Percentiles rank a stretch among this genome's conserved stretches.
These are phyloP conservation scores for Powellomyces hirtus DNA, from an alignment of 192 early-diverging fungal species.

Conservation along the genomic window DNA sequence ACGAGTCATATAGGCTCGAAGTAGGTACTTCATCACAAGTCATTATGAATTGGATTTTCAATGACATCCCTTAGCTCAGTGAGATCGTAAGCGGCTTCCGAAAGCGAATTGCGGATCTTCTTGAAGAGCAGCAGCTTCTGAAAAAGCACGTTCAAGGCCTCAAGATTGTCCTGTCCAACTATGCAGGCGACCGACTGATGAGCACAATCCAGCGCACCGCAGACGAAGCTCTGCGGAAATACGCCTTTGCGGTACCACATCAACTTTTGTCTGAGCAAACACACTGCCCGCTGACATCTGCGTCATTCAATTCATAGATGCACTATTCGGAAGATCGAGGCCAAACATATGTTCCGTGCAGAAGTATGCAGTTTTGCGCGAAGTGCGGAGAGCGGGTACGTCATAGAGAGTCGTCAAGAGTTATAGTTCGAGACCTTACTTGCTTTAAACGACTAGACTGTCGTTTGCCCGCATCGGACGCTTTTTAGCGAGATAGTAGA, in stretches of 20 bases:
- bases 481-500: slow-evolving; percentile 18
- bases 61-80: slow-evolving; percentile 20
- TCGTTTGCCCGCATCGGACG: slow-evolving; percentile 45
- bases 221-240: slow-evolving; percentile 35
- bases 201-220: slow-evolving; percentile 27
- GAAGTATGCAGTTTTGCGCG: slow-evolving; percentile 30
- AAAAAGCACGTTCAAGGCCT: slow-evolving; percentile 31
- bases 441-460: slow-evolving; percentile 18
- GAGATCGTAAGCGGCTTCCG: slow-evolving; percentile 34
- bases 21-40: slow-evolving; percentile 11
- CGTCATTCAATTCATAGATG: slow-evolving; percentile 24
- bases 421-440: not conserved
- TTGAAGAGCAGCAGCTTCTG: slow-evolving; percentile 43
- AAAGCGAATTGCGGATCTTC: slow-evolving; percentile 32
- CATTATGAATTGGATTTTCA: not conserved
- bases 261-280: not conserved
- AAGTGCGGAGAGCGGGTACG: slow-evolving; percentile 50
- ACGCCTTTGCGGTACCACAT: slow-evolving; percentile 30
- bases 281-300: not conserved
- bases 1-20: slow-evolving; percentile 34
- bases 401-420: slow-evolving; percentile 27
- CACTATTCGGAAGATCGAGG: slow-evolving; percentile 42
- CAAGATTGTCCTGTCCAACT: slow-evolving; percentile 20
- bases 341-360: slow-evolving; percentile 26
- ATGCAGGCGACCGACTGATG: slow-evolving; percentile 21